phyloP scores from a whole-genome alignment of 129 eudicot genomes.

The Flaveria linearis region DNA sequence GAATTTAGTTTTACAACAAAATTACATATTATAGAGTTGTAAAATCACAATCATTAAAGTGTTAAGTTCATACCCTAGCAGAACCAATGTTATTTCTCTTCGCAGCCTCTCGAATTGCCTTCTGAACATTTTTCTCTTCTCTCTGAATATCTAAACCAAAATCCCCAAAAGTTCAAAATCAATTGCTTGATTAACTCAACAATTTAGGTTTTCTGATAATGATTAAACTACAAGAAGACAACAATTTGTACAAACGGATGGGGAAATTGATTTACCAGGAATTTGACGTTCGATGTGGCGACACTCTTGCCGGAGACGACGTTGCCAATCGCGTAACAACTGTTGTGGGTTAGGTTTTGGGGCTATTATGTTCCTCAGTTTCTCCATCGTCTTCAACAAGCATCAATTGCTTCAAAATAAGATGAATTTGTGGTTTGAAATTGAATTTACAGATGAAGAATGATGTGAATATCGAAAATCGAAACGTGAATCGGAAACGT shows the following conservation, averaged over 20 bases:
- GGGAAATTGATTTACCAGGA: slow-evolving; percentile 49
- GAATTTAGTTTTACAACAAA: too few relatives aligned
- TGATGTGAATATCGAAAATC: too few relatives aligned
- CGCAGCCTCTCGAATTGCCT: slow-evolving; percentile 92
- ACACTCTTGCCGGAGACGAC: slow-evolving; percentile 88
- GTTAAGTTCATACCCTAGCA: slow-evolving; percentile 61
- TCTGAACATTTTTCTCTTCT: slow-evolving; percentile 91
- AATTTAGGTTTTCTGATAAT: neutral
- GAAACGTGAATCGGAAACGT: too few relatives aligned
- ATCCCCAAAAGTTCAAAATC: neutral
- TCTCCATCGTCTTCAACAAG: slow-evolving; percentile 54
- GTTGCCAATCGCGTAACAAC: slow-evolving; percentile 87
- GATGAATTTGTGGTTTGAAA: neutral
- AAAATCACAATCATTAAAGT: neutral
- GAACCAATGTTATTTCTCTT: slow-evolving; percentile 90
- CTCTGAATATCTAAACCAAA: slow-evolving; percentile 61
- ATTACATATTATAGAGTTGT: neutral
- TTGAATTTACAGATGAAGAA: neutral
- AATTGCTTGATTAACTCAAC: neutral
- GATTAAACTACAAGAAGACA: too few relatives aligned
- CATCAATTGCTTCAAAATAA: neutral
- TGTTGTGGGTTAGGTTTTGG: slow-evolving; percentile 91
- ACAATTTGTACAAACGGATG: too few relatives aligned
- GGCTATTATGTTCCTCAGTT: slow-evolving; percentile 63
- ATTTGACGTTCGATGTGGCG: slow-evolving; percentile 95